Percentiles rank a stretch among this genome's conserved stretches.
These are phyloP conservation scores for Wallacemonas sp. DNA, from an alignment of 208 protist species.

Conservation along the genomic window DNA sequence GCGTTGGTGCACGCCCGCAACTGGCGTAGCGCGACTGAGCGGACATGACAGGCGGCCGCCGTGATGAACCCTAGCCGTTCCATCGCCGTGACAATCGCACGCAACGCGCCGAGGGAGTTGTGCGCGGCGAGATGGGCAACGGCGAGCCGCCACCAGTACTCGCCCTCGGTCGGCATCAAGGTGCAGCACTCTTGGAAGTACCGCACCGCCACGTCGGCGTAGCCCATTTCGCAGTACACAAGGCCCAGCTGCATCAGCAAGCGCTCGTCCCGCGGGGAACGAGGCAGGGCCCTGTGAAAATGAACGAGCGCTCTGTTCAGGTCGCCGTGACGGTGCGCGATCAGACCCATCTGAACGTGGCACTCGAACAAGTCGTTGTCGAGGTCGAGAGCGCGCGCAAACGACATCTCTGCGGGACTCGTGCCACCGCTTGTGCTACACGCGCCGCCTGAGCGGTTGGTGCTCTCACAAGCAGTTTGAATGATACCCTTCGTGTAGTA, in stretches of 20 bases:
- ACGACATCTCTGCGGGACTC: constrained; percentile 26
- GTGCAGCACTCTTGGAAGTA: constrained; percentile 52
- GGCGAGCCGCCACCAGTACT: constrained; percentile 28
- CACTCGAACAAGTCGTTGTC: constrained; percentile 28
- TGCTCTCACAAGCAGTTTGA: constrained; percentile 21
- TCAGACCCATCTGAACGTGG: constrained; percentile 53
- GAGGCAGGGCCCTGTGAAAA: constrained; percentile 42
- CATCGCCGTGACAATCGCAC: constrained; percentile 3
- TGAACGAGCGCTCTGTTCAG: constrained; percentile 46
- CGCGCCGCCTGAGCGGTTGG: not conserved
- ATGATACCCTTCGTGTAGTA: constrained; percentile 56
- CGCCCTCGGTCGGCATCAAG: constrained; percentile 20
- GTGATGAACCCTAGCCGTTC: constrained; percentile 18
- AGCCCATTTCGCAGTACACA: constrained; percentile 67
- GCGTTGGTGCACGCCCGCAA: constrained; percentile 54
- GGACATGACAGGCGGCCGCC: constrained; percentile 17
- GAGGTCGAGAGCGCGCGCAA: constrained; percentile 36
- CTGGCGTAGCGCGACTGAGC: constrained; percentile 35
- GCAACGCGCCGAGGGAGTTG: constrained; percentile 23
- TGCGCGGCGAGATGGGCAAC: constrained; percentile 15
- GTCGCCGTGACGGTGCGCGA: constrained; percentile 40
- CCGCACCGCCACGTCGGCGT: constrained; percentile 69
- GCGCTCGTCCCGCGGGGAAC: constrained; percentile 34
- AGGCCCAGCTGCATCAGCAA: constrained; percentile 69
- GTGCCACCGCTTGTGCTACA: not conserved